phyloP scores from a whole-genome alignment of 2,329 filamentous ascomycete genomes.

The Graphilbum ipis-grandicollis region DNA sequence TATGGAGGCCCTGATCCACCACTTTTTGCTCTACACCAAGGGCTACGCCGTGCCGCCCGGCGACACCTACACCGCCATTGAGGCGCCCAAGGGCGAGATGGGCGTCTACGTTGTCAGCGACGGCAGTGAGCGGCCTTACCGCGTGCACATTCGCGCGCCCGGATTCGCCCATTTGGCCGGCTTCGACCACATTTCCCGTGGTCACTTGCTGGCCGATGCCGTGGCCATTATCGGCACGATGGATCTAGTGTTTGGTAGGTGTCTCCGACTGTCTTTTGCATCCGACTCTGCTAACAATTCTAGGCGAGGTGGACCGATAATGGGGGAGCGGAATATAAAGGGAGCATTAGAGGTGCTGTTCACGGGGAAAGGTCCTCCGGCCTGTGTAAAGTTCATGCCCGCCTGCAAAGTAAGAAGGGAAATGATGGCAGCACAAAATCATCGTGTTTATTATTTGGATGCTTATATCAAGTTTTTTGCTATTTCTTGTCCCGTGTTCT shows the following conservation, averaged over 20 bases:
- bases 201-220: constrained; percentile 87
- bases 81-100: constrained; percentile 99
- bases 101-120: constrained; percentile 93
- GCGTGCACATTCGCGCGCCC: constrained; percentile 92
- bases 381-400: too few relatives aligned
- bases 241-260: constrained; percentile 75
- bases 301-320: constrained; percentile 46
- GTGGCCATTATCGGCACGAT: constrained; percentile 88
- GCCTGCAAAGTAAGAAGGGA: constrained; percentile 10
- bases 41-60: constrained; percentile 93
- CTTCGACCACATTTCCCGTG: constrained; percentile 85
- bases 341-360: too few relatives aligned
- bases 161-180: constrained; percentile 90
- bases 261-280: neutral
- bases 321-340: too few relatives aligned
- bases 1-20: constrained; percentile 98
- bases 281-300: too few relatives aligned
- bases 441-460: constrained; percentile 2
- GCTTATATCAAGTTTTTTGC: too few relatives aligned
- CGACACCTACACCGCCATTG: constrained; percentile 94
- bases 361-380: too few relatives aligned
- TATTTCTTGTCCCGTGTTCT: too few relatives aligned
- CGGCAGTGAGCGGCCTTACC: constrained; percentile 87
- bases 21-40: constrained; percentile 98
- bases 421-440: neutral